Conservation (phyloP, 805 yeast species). For the Metschnikowia koreensis region DNA sequence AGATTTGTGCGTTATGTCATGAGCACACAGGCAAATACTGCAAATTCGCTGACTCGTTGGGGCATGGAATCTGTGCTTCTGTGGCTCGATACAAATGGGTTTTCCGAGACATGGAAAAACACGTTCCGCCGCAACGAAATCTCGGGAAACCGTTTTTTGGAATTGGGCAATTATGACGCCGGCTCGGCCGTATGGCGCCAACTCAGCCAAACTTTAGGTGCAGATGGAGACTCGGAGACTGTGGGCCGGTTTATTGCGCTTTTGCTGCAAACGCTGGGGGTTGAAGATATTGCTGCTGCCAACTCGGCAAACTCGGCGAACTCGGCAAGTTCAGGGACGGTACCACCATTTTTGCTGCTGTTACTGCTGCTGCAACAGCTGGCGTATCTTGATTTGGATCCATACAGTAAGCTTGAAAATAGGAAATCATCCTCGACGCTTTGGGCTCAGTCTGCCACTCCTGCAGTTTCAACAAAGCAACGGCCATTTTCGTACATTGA, state of each 20-base stretch:
- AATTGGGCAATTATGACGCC: constrained; percentile 62
- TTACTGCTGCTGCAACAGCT: not conserved
- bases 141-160: constrained; percentile 61
- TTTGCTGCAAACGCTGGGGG: constrained; percentile 25
- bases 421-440: constrained; percentile 34
- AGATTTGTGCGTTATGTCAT: constrained; percentile 44
- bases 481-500: constrained; percentile 42
- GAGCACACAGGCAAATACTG: constrained; percentile 29
- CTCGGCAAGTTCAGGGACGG: too few relatives aligned
- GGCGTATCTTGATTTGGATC: constrained; percentile 3
- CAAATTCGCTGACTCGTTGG: constrained; percentile 52
- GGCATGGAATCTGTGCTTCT: constrained; percentile 58
- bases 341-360: too few relatives aligned
- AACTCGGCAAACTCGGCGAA: too few relatives aligned
- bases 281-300: constrained; percentile 1
- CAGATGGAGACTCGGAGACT: constrained; percentile 50
- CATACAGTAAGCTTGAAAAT: constrained; percentile 24
- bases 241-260: constrained; percentile 53
- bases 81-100: constrained; percentile 70
- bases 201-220: constrained; percentile 30
- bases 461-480: constrained; percentile 25
- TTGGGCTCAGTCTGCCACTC: constrained; percentile 20
- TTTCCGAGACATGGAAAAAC: constrained; percentile 72
- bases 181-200: constrained; percentile 47
- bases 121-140: constrained; percentile 58